Base-by-base conservation (phyloP, 2,329 filamentous ascomycete genomes). In the Phyllosticta capitalensis region DNA sequence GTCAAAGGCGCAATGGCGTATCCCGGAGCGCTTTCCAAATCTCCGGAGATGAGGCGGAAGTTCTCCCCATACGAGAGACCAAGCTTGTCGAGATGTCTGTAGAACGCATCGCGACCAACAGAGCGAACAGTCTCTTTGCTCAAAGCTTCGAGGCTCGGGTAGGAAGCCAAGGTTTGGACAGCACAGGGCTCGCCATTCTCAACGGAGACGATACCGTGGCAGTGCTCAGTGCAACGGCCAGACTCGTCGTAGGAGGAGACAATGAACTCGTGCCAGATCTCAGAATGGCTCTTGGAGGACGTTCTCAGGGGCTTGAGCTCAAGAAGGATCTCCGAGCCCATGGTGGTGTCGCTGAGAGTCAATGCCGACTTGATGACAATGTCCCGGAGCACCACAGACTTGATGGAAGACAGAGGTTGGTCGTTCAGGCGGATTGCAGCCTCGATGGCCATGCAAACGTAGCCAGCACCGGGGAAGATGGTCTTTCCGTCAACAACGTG, bases 401-500 rank as follows among this genome's bases (percentile, higher is more conserved):
- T 62, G 30, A 70, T 24, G 38, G 38, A 45, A 45, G 38, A 45
- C 38, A 45, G 38, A 7, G 38, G 38, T 14, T 45, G 38, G 38
- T 45, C 38, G n/a, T 45, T 45, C 38, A 45, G n/a, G 38, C 38
- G 38, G n/a, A 45, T 45, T 1, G 38, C 50, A 60, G 67, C 67
- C 51, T 69, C 67, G 2, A 67, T n/a, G 0, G 71, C 73, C 66
- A 77, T 76, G 3, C 69, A 65, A 0, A 79, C 60, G 59, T 76
- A 80, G 0, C 70, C 78, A 1, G 78, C 74, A 1, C 65, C 74
- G 0, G 79, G 79, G 45, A 77, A 78, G 0, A 81, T 64, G 0
- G 74, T 65, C 9, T 75, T 67, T 1, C 62, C 63, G 45, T 67
- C 64, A 0, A 69, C 20, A 2, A 59, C 10, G 51, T 69, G 67